Evolutionary conservation across 2,329 filamentous ascomycete species (phyloP), one percentile per base, ranked within the genome.

Genomic region (Aspergillus sp.): DNA sequence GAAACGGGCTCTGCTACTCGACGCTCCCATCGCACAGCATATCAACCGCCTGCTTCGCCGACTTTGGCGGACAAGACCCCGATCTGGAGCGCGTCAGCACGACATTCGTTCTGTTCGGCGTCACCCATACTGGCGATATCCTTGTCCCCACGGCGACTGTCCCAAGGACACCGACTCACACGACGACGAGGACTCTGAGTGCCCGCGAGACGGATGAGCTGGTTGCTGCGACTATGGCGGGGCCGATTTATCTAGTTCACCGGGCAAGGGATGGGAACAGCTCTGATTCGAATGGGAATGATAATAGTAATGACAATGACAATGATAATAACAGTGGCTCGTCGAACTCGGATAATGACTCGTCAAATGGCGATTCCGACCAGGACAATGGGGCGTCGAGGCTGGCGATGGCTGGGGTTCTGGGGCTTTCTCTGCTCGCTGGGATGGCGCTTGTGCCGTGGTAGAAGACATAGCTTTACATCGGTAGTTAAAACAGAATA

Each of bases 1-100:
- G 31, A 19, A 47, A 47, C 33, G 55, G 55, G 6, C 2, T 47
- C 21, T 57, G 55, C 55, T 57, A 52, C 41, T 37, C 35, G 4
- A 39, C 48, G 4, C 35, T 57, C 21, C 49, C 55, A 9, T 52
- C 55, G 8, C 33, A 47, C 12, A 15, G 49, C 4, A 24, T 47
- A 23, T 40, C 47, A 11, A 57, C 55, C 3, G 55, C 41, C 31
- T 57, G 55, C 43, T 23, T 21, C 24, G 43, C 48, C 6, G 21
- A 27, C 33, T 52, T 11, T 41, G 9, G 5, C 7, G 24, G 14
- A 15, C n/a, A 9, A 1, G 15, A 48, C 45, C 23, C n/a, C 8
- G n/a, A 48, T 27, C 24, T 48, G 31, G 27, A 48, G 17, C 11
- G 37, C 21, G 45, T 35, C 4, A 31, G 15, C n/a, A 52, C 55